A percentile compares a stretch with the other conserved stretches of the same genome.
These are phyloP conservation scores for Erodium texanum DNA, from an alignment of 441 rosid species.

Conservation along the genomic window DNA sequence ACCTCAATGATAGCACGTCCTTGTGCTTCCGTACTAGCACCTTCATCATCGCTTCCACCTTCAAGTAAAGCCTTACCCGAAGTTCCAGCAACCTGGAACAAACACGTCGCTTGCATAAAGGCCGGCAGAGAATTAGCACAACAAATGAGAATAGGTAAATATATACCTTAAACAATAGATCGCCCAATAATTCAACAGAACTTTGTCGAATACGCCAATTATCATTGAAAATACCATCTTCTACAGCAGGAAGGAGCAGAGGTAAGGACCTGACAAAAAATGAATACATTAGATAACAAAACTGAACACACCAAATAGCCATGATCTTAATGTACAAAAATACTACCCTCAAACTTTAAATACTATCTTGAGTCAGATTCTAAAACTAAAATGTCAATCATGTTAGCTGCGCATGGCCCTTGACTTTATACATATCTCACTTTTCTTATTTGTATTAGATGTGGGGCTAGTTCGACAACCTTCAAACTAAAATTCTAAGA, in stretches of 20 bases:
- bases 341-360: neutral
- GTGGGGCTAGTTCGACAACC: neutral
- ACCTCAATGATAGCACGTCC: conserved; percentile 99
- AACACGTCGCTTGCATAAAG: conserved; percentile 8
- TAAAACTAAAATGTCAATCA: too few species aligned
- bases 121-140: conserved; percentile 12
- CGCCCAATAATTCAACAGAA: conserved; percentile 97
- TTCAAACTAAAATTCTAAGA: neutral
- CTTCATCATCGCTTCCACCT: conserved; percentile 99
- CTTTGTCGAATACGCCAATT: conserved; percentile 99
- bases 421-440: too few species aligned
- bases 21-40: conserved; percentile 99
- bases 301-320: neutral
- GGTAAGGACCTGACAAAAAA: conserved; percentile 68
- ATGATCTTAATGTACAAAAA: neutral
- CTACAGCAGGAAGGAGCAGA: conserved; percentile 99
- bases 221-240: conserved; percentile 97
- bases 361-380: too few species aligned
- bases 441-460: too few species aligned
- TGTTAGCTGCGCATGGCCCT: too few species aligned
- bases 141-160: conserved; percentile 7
- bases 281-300: conserved; percentile 8
- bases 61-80: conserved; percentile 98
- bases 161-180: conserved; percentile 86
- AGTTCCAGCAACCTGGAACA: conserved; percentile 93